Evolutionary conservation across 2,329 filamentous ascomycete species (phyloP).

Genomic region (Coleophoma eucalyptorum): DNA sequence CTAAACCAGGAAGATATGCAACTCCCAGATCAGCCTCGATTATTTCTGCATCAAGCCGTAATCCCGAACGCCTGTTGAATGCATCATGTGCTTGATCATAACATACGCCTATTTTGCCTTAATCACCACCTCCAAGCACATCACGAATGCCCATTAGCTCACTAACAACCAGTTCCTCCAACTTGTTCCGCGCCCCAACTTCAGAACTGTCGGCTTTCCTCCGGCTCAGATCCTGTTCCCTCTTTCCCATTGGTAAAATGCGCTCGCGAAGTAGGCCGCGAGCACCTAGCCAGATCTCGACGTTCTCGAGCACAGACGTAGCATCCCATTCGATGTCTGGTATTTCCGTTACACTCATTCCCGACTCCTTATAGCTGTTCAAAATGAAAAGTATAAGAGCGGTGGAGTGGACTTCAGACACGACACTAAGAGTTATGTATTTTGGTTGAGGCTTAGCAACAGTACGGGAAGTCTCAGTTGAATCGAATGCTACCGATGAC

Average conservation of each 20-base stretch:
- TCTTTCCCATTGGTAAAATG: slow-evolving; percentile 67
- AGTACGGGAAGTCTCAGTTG: slow-evolving; percentile 49
- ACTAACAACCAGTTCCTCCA: slow-evolving; percentile 73
- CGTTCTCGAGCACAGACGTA: slow-evolving; percentile 69
- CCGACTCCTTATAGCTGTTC: slow-evolving; percentile 54
- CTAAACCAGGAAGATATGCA: too few relatives aligned
- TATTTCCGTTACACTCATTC: slow-evolving; percentile 66
- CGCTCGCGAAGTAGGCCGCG: slow-evolving; percentile 66
- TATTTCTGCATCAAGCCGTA: too few relatives aligned
- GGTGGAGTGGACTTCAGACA: slow-evolving; percentile 75
- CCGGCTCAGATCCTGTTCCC: slow-evolving; percentile 61
- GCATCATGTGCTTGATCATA: too few relatives aligned
- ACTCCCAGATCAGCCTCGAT: too few relatives aligned
- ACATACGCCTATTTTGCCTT: too few relatives aligned
- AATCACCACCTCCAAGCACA: slow-evolving; percentile 19
- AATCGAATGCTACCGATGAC: slow-evolving; percentile 69
- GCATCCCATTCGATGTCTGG: slow-evolving; percentile 73
- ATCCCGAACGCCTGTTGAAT: too few relatives aligned
- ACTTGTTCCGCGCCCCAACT: slow-evolving; percentile 40
- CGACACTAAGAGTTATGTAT: slow-evolving; percentile 68
- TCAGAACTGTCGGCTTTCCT: slow-evolving; percentile 30
- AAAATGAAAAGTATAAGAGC: slow-evolving; percentile 73
- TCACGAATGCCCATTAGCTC: slow-evolving; percentile 48
- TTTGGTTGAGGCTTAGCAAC: slow-evolving; percentile 43
- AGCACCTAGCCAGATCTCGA: slow-evolving; percentile 75